Evolutionary conservation across 1,284 basidiomycete species (phyloP), one percentile per base, ranked within the genome.

Genomic region (Ustilago tritici): DNA sequence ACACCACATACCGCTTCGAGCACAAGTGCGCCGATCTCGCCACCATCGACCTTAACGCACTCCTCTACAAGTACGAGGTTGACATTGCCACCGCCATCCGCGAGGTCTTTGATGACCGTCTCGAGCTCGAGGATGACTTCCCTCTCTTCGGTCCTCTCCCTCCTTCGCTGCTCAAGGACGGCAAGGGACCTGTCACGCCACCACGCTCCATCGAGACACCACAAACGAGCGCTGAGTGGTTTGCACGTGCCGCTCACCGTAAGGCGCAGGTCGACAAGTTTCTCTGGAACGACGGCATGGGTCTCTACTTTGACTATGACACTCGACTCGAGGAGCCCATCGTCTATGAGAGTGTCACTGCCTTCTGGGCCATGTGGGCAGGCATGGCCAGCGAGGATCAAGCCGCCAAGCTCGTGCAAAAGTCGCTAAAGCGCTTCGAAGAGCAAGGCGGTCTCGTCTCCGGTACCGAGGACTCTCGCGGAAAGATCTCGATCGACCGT

Each of bases 1-100:
- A 99, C 87, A 99, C 96, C 69, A 93, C 95, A 3, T 99, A 98
- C 87, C 92, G 97, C 12, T 93, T 98, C 84, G 96, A 99, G 89
- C 95, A 95, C 79, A 88, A 88, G 61, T 98, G 95, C 83, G 91
- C 95, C 28, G 95, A 98, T 88, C 91, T 99, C 43, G 95, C 92
- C 8, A 99, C 96, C 14, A 93, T 99, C 85, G 96, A 99, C 86
- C 89, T 99, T 78, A 96, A 98, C 88, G 91, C 95, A 49, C 86
- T 91, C 35, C 87, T 91, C 38, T 91, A 90, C 89, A 99, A 99
- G 87, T 86, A 86, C 78, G 85, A 86, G 71, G 70, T 82, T 19
- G 85, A 86, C 65, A 84, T 86, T 31, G 85, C 75, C 53, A 82
- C 82, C 4, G 94, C 95, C 35, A 98, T 99, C 83, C 90, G 92